Base-by-base conservation (phyloP, 768 basidiomycete species). In the Tephrocybe sp. region DNA sequence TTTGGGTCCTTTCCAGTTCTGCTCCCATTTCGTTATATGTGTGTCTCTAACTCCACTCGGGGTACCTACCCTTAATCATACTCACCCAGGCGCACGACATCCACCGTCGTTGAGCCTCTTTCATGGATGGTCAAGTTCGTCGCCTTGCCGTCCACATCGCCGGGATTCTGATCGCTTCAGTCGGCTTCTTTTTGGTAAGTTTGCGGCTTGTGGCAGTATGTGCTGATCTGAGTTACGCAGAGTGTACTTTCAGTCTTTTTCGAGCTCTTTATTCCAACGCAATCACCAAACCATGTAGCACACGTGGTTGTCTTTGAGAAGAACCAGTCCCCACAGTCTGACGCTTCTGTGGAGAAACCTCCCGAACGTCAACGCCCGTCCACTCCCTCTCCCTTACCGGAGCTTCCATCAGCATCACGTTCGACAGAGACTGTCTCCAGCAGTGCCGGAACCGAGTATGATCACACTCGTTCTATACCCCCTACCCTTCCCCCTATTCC, bases 161-260 rank as follows among this genome's bases (percentile, higher is more conserved):
- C 16, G 66, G 70, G n/a, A 61, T 66, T 34, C 42, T 70, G 16
- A 68, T 67, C 32, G 69, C 65, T 21, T 55, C 59, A 8, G 54
- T 66, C 27, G 72, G 72, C 2, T 69, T 73, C 48, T 61, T 60
- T 35, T 49, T 74, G 62, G 72, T 71, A 47, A 60, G 71, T 58
- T 24, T 37, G 38, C 21, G 4, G 26, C 39, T 31, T 21, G 44
- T 38, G 30, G 7, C 9, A 9, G 13, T 3, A 18, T 26, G 30
- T 38, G 30, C 21, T n/a, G 25, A 21, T 60, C 18, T 27, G 24
- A 36, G 15, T 36, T 18, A 18, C 27, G 13, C 54, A 74, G 72
- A 74, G 72, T 48, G 59, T 72, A 9, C 44, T 73, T 28, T 59
- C 65, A 22, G 60, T 66, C 8, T 45, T 69, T 12, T 50, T 68